Evolutionary conservation across 495 filamentous ascomycete genomes (phyloP).

Genomic region (Aspergillus heteromorphus): DNA sequence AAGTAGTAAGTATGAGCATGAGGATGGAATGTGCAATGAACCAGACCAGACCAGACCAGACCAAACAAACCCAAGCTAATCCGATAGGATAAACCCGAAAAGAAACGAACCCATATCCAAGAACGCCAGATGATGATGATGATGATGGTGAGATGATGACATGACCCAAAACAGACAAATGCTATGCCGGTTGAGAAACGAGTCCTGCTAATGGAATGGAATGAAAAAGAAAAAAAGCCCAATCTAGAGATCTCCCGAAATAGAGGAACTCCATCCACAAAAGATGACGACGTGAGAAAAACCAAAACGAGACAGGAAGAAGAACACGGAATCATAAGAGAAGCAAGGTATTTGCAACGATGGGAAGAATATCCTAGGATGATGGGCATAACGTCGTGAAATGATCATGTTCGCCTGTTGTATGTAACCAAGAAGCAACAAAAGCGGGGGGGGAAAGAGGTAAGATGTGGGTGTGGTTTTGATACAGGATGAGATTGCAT

Average conservation of each 20-base stretch:
- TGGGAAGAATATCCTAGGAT: not conserved
- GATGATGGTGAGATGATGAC: no score
- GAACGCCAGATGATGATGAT: no score
- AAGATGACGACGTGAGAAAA: slow-evolving; percentile 1
- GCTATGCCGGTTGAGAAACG: no score
- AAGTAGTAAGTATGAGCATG: no score
- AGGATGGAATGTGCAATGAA: no score
- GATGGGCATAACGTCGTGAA: slow-evolving; percentile 5
- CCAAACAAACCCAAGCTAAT: no score
- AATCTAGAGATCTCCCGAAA: not conserved
- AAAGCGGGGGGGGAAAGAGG: not conserved
- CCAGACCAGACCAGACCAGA: no score
- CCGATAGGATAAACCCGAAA: no score
- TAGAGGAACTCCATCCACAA: not conserved
- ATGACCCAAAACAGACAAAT: no score
- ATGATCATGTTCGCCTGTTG: not conserved
- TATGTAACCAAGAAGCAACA: not conserved
- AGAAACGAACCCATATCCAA: no score
- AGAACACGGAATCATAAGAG: not conserved
- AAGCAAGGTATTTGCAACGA: not conserved
- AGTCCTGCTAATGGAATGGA: no score
- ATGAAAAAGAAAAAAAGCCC: not conserved
- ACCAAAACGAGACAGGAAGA: not conserved
- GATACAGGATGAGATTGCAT: not conserved
- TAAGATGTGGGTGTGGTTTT: not conserved